Percentiles rank a stretch among this genome's conserved stretches.
Evolutionary conservation across 2,329 filamentous ascomycete species (phyloP).

Genomic region (Sclerotinia nivalis): DNA sequence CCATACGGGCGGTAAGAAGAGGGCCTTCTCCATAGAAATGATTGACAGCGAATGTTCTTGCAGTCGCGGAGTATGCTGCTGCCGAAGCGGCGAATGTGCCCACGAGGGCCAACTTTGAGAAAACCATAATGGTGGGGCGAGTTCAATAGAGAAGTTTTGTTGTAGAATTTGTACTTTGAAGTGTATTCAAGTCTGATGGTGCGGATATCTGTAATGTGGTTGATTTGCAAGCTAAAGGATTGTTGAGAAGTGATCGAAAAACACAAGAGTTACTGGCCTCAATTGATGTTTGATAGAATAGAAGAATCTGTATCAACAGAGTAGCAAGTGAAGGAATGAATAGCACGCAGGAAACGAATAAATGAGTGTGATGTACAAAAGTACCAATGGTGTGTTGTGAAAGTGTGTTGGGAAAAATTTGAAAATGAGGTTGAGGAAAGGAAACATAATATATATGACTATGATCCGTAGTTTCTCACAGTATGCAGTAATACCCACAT

Average conservation of each 20-base stretch:
- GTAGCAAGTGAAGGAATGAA: slow-evolving; percentile 32
- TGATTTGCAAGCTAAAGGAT: slow-evolving; percentile 35
- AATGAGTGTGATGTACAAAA: slow-evolving; percentile 21
- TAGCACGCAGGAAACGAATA: slow-evolving; percentile 13
- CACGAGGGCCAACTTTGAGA: slow-evolving; percentile 31
- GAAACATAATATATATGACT: slow-evolving; percentile 11
- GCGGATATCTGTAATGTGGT: not conserved
- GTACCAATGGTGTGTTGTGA: slow-evolving; percentile 1
- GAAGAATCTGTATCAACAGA: slow-evolving; percentile 24
- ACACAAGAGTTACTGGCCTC: slow-evolving; percentile 38
- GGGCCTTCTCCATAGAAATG: slow-evolving; percentile 67
- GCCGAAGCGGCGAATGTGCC: slow-evolving; percentile 31
- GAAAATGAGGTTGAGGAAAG: slow-evolving; percentile 5
- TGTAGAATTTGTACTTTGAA: slow-evolving; percentile 15
- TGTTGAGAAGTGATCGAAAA: slow-evolving; percentile 24
- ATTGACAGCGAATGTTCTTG: slow-evolving; percentile 65
- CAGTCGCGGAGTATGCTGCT: slow-evolving; percentile 32
- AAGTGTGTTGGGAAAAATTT: not conserved
- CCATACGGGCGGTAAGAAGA: slow-evolving; percentile 65
- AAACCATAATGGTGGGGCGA: slow-evolving; percentile 33
- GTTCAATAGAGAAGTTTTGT: not conserved
- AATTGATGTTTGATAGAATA: slow-evolving; percentile 25
- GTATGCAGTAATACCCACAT: not conserved
- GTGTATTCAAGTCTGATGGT: not conserved
- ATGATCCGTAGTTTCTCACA: not conserved